These are phyloP conservation scores for Lantana camara DNA, from an alignment of 257 asterid species.

Conservation along the genomic window DNA sequence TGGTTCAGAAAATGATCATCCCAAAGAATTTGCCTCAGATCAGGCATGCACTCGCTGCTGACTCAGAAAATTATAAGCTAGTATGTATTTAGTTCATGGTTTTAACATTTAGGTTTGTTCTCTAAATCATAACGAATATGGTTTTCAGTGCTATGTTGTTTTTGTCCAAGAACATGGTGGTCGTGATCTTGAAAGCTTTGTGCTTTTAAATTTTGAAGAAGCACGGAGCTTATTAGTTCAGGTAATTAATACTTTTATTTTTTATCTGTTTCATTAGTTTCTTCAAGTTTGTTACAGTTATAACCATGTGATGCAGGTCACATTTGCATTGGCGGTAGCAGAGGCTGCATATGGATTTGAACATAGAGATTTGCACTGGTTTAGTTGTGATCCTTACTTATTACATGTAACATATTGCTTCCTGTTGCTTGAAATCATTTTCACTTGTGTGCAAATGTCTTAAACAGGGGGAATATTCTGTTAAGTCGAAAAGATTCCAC, in stretches of 20 bases:
- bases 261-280: slow-evolving; percentile 20
- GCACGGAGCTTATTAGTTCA: slow-evolving; percentile 84
- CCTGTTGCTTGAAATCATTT: slow-evolving; percentile 24
- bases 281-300: slow-evolving; percentile 20
- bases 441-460: slow-evolving; percentile 19
- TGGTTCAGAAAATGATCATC: slow-evolving; percentile 89
- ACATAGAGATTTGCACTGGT: slow-evolving; percentile 97
- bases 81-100: slow-evolving; percentile 15
- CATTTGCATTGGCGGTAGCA: slow-evolving; percentile 87
- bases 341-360: slow-evolving; percentile 95
- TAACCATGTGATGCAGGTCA: slow-evolving; percentile 56
- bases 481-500: slow-evolving; percentile 64
- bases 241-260: slow-evolving; percentile 40
- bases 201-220: slow-evolving; percentile 79
- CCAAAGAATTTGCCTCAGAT: slow-evolving; percentile 70
- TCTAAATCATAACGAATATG: slow-evolving; percentile 26
- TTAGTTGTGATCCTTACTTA: slow-evolving; percentile 33
- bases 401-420: slow-evolving; percentile 22
- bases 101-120: slow-evolving; percentile 9
- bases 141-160: slow-evolving; percentile 67
- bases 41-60: slow-evolving; percentile 54
- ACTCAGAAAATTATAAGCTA: slow-evolving; percentile 5
- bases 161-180: slow-evolving; percentile 98
- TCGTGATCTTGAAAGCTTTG: slow-evolving; percentile 86
- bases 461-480: slow-evolving; percentile 87